Evolutionary conservation across 371 early-diverging fungal genomes (phyloP).

Genomic region (Mortierella sp.): DNA sequence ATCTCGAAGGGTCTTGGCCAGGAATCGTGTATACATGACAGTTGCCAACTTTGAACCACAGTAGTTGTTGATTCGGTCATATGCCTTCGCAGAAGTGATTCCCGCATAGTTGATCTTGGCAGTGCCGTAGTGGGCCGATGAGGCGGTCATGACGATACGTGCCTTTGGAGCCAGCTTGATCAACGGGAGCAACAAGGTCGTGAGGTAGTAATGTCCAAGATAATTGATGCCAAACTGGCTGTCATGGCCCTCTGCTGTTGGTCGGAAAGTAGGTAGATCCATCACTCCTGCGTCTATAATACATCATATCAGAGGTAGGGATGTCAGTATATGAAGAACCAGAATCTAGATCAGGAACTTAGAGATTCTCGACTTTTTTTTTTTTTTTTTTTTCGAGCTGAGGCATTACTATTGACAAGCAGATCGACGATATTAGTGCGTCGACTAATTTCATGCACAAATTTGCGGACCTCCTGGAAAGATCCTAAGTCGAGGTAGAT

Average conservation of each 20-base stretch:
- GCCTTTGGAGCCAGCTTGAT: constrained; percentile 44
- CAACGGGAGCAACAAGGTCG: constrained; percentile 33
- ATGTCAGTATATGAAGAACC: too few species aligned
- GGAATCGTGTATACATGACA: constrained; percentile 27
- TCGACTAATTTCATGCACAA: constrained; percentile 17
- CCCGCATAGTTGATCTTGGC: constrained; percentile 41
- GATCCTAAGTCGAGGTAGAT: constrained; percentile 48
- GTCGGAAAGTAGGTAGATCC: constrained; percentile 43
- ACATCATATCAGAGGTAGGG: neutral
- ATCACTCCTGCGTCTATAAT: constrained; percentile 47
- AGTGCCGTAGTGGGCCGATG: constrained; percentile 46
- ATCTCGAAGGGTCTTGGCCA: constrained; percentile 20
- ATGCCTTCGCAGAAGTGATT: constrained; percentile 39
- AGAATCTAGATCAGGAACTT: neutral
- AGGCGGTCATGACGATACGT: constrained; percentile 47
- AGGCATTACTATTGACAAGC: constrained; percentile 39
- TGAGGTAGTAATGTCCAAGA: constrained; percentile 41
- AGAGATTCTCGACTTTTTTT: neutral
- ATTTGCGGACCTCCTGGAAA: constrained; percentile 32
- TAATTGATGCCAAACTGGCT: constrained; percentile 52
- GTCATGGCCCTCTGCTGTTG: constrained; percentile 43
- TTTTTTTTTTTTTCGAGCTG: neutral
- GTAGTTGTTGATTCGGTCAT: constrained; percentile 43
- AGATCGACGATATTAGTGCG: constrained; percentile 31
- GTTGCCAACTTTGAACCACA: constrained; percentile 49